Evolutionary conservation across 495 filamentous ascomycete species (phyloP), one percentile per base, ranked within the genome.

Genomic region (Neurospora tetrasperma): DNA sequence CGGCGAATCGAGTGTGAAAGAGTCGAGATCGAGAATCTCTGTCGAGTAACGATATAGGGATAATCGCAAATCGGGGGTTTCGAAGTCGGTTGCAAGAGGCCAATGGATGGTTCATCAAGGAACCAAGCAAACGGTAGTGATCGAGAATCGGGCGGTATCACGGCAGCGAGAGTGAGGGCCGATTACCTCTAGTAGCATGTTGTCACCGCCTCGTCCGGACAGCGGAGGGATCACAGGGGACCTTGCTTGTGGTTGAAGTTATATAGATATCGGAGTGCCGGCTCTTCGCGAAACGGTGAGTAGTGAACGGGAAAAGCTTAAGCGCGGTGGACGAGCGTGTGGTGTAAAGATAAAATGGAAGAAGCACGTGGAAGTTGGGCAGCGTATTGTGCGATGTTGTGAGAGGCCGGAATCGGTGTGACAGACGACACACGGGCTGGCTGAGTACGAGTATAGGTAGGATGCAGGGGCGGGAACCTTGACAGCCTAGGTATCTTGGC

Each of bases 171-270:
- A 73, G 66, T 69, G 31, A 66, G 42, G 59, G 54, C 72, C 41
- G 75, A 66, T 27, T 66, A 66, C 54, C 54, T 76, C 76, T 77
- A 79, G 73, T 73, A 38, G 79, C 79, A 80, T 81, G 73, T 79
- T 81, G 79, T 79, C 78, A 81, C 66, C 44, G 69, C 41, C 71
- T 43, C 71, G 35, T 71, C 74, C 74, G 38, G 66, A 54, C 70
- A 75, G 68, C 31, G 70, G 62, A 66, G 73, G 72, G 68, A 43
- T 72, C 48, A 39, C 68, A 70, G 70, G 43, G 43, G 40, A 27
- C 38, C 39, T 43, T 42, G 43, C 41, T 48, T 70, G 69, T 20
- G 6, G 59, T 75, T 42, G 69, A 42, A 31, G 48, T 0, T 7
- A 59, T 27, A 59, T 59, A 11, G 48, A 31, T 59, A 31, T 59